phyloP scores from a whole-genome alignment of 2,329 filamentous ascomycete genomes.

The Coniochaeta pulveracea region DNA sequence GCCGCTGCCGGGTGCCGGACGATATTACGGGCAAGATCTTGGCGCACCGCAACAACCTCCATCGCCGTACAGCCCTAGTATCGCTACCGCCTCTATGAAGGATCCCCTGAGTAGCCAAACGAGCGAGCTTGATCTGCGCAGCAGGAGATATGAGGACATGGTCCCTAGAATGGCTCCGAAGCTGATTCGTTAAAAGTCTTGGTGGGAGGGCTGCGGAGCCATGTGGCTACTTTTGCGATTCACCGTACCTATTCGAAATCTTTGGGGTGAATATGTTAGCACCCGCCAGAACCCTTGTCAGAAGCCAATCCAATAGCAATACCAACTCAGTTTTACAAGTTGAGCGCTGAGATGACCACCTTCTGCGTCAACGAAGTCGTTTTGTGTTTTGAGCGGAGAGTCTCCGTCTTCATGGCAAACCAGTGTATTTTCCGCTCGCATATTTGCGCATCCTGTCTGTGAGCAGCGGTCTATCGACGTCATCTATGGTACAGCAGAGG shows the following conservation, averaged over 20 bases:
- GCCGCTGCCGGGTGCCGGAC: constrained; percentile 35
- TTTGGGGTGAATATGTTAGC: too few species aligned
- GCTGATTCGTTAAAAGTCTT: constrained; percentile 17
- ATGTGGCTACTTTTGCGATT: background rate
- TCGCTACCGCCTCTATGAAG: constrained; percentile 13
- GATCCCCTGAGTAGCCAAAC: constrained; percentile 22
- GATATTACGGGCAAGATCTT: constrained; percentile 23
- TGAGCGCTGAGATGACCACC: too few species aligned
- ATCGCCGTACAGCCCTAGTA: background rate
- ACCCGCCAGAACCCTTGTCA: too few species aligned
- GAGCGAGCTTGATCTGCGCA: constrained; percentile 36
- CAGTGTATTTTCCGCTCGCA: too few species aligned
- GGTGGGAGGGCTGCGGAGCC: background rate
- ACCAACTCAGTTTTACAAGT: background rate
- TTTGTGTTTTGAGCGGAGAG: background rate
- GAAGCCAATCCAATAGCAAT: background rate
- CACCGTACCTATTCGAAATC: constrained; percentile 1
- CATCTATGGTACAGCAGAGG: too few species aligned
- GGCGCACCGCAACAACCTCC: too few species aligned
- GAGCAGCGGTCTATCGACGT: too few species aligned
- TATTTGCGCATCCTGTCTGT: too few species aligned
- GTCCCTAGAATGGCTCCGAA: constrained; percentile 37
- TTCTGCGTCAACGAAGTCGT: background rate
- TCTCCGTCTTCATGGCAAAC: too few species aligned
- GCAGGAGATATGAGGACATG: constrained; percentile 48